phyloP scores from a whole-genome alignment of 805 yeast species.

The Teunomyces atbi region DNA sequence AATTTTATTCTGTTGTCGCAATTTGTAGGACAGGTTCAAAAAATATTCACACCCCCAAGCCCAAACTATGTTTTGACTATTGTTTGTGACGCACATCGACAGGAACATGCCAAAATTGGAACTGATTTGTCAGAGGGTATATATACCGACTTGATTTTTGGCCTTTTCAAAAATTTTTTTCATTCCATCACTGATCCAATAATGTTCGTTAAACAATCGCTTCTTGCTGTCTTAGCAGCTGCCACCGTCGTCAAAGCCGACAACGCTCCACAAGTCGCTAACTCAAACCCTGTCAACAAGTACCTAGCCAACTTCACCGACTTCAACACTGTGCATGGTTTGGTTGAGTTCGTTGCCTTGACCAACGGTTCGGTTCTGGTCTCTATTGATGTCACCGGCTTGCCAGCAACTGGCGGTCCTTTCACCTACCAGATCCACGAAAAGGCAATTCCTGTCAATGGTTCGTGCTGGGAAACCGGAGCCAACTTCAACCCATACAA shows the following conservation, averaged over 20 bases:
- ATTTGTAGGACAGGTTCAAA: neutral
- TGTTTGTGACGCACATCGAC: neutral
- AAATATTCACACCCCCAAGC: neutral
- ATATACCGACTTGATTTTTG: neutral
- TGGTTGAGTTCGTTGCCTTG: slow-evolving; percentile 27
- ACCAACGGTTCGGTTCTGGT: slow-evolving; percentile 34
- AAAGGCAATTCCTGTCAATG: slow-evolving; percentile 34
- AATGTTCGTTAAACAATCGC: neutral
- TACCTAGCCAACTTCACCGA: slow-evolving; percentile 28
- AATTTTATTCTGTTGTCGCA: neutral
- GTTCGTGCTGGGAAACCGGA: slow-evolving; percentile 32
- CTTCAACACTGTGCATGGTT: slow-evolving; percentile 24
- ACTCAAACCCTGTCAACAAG: slow-evolving; percentile 27
- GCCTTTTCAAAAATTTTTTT: neutral
- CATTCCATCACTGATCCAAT: neutral
- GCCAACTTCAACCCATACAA: slow-evolving; percentile 39
- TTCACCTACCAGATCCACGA: slow-evolving; percentile 41
- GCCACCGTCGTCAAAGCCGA: slow-evolving; percentile 18
- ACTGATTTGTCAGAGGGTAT: neutral
- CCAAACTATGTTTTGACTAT: neutral
- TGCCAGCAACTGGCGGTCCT: slow-evolving; percentile 38
- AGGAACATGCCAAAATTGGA: neutral
- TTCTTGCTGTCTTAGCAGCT: slow-evolving; percentile 6
- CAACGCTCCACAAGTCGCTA: slow-evolving; percentile 22
- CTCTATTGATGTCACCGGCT: slow-evolving; percentile 27